A percentile compares a stretch with the other conserved stretches of the same genome.
These are phyloP conservation scores for Stereum hirsutum DNA, from an alignment of 1,284 basidiomycete species.

Conservation along the genomic window DNA sequence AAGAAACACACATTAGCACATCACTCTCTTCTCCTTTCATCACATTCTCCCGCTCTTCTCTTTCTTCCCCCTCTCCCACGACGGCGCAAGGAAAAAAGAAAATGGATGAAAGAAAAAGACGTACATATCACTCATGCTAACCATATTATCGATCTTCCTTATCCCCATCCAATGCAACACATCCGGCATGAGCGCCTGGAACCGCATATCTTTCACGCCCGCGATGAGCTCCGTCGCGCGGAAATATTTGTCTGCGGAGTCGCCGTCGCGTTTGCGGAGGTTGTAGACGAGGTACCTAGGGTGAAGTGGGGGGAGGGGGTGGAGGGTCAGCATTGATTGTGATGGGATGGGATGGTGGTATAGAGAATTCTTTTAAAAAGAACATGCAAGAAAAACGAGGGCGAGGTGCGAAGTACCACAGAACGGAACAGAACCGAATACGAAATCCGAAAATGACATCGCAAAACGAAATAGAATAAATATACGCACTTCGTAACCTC, in stretches of 20 bases:
- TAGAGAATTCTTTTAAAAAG: neutral
- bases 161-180: constrained; percentile 93
- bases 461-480: too few relatives aligned
- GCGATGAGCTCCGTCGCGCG: constrained; percentile 89
- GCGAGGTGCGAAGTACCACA: too few relatives aligned
- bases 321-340: neutral
- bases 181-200: constrained; percentile 95
- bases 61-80: too few relatives aligned
- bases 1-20: neutral
- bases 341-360: neutral
- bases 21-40: too few relatives aligned
- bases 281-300: constrained; percentile 85
- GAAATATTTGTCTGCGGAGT: constrained; percentile 91
- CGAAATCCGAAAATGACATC: too few relatives aligned
- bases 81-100: too few relatives aligned
- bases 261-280: constrained; percentile 88
- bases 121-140: constrained; percentile 88
- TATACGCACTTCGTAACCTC: constrained; percentile 75
- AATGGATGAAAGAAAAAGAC: constrained; percentile 13
- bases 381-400: too few relatives aligned
- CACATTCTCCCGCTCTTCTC: too few relatives aligned
- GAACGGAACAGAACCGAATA: too few relatives aligned
- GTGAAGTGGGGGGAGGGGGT: neutral
- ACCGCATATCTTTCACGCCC: constrained; percentile 93
- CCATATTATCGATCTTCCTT: constrained; percentile 81